Base-by-base conservation (phyloP, 2,329 filamentous ascomycete species). In the Waltergamsia citrina region DNA sequence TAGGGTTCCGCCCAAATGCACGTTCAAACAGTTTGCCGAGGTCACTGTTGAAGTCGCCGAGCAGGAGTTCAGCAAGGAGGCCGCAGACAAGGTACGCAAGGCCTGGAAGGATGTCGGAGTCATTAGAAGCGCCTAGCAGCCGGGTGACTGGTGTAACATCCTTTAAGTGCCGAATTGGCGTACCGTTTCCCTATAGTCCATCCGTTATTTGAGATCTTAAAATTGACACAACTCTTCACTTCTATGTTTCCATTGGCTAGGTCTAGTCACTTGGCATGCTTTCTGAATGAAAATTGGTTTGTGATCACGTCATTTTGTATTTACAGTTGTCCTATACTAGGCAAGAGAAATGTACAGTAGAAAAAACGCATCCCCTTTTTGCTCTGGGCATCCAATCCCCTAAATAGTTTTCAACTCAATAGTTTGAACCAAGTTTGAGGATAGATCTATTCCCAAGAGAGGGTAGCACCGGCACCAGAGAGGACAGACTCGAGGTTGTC, bases 71-170 rank as follows among this genome's bases (percentile, higher is more conserved):
- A 62, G 52, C 5, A 46, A 54, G 2, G 57, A 61, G 5, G 62
- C 51, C 2, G 62, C 62, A n/a, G 51, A 57, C 29, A 59, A 52
- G 30, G 59, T 71, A 4, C 57, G 57, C 30, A 53, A 63, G 34
- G 64, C 66, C 6, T 71, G 65, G 67, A 53, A 48, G 26, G 56
- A 63, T 16, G 67, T 71, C 14, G 67, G 66, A 6, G 65, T 71
- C 12, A 17, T 31, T 11, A 9, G 17, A 7, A 5, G 17, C 6
- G 12, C 15, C 6, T 19, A 18, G 6, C 17, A 18, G 9, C 9
- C 4, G 29, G 16, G 12, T 7, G 29, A 17, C 15, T 6, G 29
- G 12, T 31, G 29, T 11, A 31, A n/a, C n/a, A 18, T 4, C n/a
- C 15, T 31, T 18, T 33, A 23, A 16, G 8, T 8, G 16, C 9